These are phyloP conservation scores for Eremothecium coryli DNA, from an alignment of 1,139 yeast species.

Conservation along the genomic window DNA sequence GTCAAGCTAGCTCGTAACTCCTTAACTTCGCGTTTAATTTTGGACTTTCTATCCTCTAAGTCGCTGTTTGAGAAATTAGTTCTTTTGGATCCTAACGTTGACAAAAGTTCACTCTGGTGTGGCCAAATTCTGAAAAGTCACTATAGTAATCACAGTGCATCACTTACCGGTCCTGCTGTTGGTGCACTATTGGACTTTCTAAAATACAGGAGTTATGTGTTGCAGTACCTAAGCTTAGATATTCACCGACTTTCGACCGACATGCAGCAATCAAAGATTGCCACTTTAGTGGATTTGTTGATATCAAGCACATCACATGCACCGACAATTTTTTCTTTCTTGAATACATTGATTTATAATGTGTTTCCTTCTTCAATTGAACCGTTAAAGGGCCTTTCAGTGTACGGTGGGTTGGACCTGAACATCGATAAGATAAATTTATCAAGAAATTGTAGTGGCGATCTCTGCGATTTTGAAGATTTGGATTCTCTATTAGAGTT, in stretches of 20 bases:
- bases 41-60: constrained; percentile 43
- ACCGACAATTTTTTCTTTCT: constrained; percentile 55
- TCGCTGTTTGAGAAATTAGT: constrained; percentile 48
- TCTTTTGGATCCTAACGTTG: constrained; percentile 46
- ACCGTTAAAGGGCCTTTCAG: constrained; percentile 23
- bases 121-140: constrained; percentile 34
- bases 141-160: constrained; percentile 33
- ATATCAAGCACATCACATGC: constrained; percentile 38
- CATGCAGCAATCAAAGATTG: constrained; percentile 48
- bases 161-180: constrained; percentile 34
- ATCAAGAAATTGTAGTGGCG: constrained; percentile 23
- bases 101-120: constrained; percentile 43
- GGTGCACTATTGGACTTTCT: constrained; percentile 56
- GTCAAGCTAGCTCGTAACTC: constrained; percentile 50
- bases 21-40: constrained; percentile 43
- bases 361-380: constrained; percentile 30
- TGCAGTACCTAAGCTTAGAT: constrained; percentile 66
- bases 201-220: constrained; percentile 48
- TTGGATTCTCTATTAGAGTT: constrained; percentile 30
- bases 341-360: constrained; percentile 59
- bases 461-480: constrained; percentile 29
- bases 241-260: constrained; percentile 48
- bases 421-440: constrained; percentile 25
- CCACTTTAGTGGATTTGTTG: constrained; percentile 45
- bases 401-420: constrained; percentile 35